These are phyloP conservation scores for Lachnellula willkommii DNA, from an alignment of 2,329 filamentous ascomycete genomes.

Conservation along the genomic window DNA sequence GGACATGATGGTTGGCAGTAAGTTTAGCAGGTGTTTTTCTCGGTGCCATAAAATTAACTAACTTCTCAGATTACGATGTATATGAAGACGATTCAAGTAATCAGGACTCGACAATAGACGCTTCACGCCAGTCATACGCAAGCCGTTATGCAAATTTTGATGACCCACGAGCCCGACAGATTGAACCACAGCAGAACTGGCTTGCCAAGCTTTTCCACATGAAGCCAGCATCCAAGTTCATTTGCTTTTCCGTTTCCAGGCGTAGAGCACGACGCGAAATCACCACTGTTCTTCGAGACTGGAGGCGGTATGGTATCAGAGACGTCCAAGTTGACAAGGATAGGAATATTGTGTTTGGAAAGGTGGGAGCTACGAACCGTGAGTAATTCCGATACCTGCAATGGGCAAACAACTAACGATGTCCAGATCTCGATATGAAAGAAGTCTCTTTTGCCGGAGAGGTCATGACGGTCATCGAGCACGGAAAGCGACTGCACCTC, in stretches of 20 bases:
- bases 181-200: slow-evolving; percentile 74
- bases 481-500: slow-evolving; percentile 69
- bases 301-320: slow-evolving; percentile 58
- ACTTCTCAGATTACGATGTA: slow-evolving; percentile 20
- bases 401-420: slow-evolving; percentile 15
- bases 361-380: slow-evolving; percentile 74
- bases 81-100: slow-evolving; percentile 25
- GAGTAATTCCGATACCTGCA: slow-evolving; percentile 36
- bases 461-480: slow-evolving; percentile 83
- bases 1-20: slow-evolving; percentile 28
- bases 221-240: slow-evolving; percentile 69
- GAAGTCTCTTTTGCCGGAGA: slow-evolving; percentile 84
- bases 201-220: slow-evolving; percentile 83
- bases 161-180: slow-evolving; percentile 38
- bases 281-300: slow-evolving; percentile 63
- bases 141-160: slow-evolving; percentile 36
- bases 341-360: slow-evolving; percentile 73
- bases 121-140: slow-evolving; percentile 20
- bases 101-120: slow-evolving; percentile 22
- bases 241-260: slow-evolving; percentile 71
- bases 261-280: slow-evolving; percentile 73
- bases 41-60: slow-evolving; percentile 7
- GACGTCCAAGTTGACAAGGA: slow-evolving; percentile 74
- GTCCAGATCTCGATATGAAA: slow-evolving; percentile 69
- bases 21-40: slow-evolving; percentile 8